Percentiles rank a stretch among this genome's conserved stretches.
phyloP scores from a whole-genome alignment of 805 yeast species.

The Starmerella riodocensis region DNA sequence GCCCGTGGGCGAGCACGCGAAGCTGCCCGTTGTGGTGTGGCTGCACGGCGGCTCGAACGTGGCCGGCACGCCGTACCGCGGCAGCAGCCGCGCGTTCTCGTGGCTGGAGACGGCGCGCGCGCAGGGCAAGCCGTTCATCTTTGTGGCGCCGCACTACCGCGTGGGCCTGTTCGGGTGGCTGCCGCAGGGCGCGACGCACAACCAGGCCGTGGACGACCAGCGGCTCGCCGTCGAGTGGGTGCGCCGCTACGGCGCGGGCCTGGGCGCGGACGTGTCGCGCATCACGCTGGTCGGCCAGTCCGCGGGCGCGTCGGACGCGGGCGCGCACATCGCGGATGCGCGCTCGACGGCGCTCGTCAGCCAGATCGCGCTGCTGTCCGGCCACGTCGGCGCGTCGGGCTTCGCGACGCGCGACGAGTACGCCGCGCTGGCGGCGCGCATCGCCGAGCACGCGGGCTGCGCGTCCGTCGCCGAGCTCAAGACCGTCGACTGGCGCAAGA shows the following conservation, averaged over 20 bases:
- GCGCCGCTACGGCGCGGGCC: constrained; percentile 30
- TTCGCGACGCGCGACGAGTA: constrained; percentile 18
- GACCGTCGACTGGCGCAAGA: constrained; percentile 17
- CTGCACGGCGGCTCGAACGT: constrained; percentile 31
- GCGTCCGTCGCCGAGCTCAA: constrained; percentile 19
- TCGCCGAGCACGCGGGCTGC: constrained; percentile 12
- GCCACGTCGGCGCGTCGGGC: constrained; percentile 10
- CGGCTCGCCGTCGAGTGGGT: constrained; percentile 37
- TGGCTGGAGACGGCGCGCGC: constrained; percentile 21
- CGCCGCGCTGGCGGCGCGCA: constrained; percentile 10
- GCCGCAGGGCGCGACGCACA: constrained; percentile 24
- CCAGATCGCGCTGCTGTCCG: constrained; percentile 23
- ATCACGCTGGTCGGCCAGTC: constrained; percentile 37
- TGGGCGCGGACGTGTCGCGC: constrained; percentile 36
- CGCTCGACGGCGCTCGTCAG: constrained; percentile 13
- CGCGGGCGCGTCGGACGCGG: constrained; percentile 36
- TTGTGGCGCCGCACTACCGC: constrained; percentile 31
- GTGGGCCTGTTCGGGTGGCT: constrained; percentile 31
- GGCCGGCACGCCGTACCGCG: constrained; percentile 27
- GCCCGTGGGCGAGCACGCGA: constrained; percentile 3
- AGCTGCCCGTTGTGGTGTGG: constrained; percentile 30
- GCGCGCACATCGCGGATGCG: constrained; percentile 19
- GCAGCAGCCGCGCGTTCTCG: constrained; percentile 22
- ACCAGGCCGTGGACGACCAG: constrained; percentile 39
- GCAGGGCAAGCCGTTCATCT: constrained; percentile 24